A percentile compares a stretch with the other conserved stretches of the same genome.
phyloP scores from a whole-genome alignment of 352 stramenopile species.

The Halophytophthora polymorphica region DNA sequence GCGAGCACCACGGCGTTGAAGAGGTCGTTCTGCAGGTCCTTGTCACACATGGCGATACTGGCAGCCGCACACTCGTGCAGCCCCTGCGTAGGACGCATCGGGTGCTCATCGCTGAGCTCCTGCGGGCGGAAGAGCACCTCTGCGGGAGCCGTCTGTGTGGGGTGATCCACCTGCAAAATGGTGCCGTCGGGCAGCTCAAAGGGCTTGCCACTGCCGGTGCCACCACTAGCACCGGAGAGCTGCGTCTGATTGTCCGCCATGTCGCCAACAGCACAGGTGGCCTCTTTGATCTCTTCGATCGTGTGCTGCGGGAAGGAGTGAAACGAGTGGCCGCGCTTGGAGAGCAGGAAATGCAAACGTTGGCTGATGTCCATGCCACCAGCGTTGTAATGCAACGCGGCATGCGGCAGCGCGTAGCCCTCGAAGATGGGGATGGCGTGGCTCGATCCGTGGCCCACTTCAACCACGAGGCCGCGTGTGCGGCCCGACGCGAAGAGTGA shows the following conservation, averaged over 20 bases:
- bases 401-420: slow-evolving; percentile 76
- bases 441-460: slow-evolving; percentile 82
- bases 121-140: slow-evolving; percentile 85
- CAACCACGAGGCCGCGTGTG: slow-evolving; percentile 83
- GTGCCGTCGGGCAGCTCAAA: slow-evolving; percentile 88
- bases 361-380: slow-evolving; percentile 78
- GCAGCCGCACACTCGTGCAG: slow-evolving; percentile 83
- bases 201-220: slow-evolving; percentile 36
- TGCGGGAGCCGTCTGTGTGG: slow-evolving; percentile 62
- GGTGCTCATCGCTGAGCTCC: slow-evolving; percentile 93
- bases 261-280: slow-evolving; percentile 35
- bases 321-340: slow-evolving; percentile 64
- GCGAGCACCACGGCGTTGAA: slow-evolving; percentile 73
- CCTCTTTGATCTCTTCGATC: slow-evolving; percentile 87
- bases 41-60: slow-evolving; percentile 87
- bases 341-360: slow-evolving; percentile 64
- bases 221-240: slow-evolving; percentile 11
- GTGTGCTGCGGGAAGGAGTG: slow-evolving; percentile 68
- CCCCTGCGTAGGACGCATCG: slow-evolving; percentile 45
- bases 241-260: slow-evolving; percentile 23
- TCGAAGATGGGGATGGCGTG: slow-evolving; percentile 87
- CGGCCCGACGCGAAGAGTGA: slow-evolving; percentile 85
- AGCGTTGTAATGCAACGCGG: slow-evolving; percentile 58
- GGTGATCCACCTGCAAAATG: slow-evolving; percentile 74
- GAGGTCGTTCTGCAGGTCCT: slow-evolving; percentile 80